Percentiles rank a stretch among this genome's conserved stretches.
Conservation (phyloP, 129 eudicot species). For the Flaveria linearis region DNA sequence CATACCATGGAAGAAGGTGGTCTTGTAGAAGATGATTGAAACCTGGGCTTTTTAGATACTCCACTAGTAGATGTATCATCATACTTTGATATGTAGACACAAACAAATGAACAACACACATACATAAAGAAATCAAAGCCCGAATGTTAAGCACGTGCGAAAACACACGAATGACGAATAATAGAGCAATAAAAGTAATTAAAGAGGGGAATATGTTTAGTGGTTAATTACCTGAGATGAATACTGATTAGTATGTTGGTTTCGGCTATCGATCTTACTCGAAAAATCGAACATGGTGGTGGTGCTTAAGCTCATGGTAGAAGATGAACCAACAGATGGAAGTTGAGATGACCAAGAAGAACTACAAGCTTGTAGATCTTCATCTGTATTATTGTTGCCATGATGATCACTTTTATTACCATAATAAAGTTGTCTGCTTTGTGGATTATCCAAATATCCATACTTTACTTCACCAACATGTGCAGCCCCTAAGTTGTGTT, state of each 20-base stretch:
- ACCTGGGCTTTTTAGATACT: constrained; percentile 36
- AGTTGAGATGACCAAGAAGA: constrained; percentile 48
- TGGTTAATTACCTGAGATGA: constrained; percentile 47
- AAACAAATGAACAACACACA: background rate
- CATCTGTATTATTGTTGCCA: constrained; percentile 15
- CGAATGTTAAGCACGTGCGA: background rate
- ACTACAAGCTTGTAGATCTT: constrained; percentile 42
- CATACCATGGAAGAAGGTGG: constrained; percentile 33
- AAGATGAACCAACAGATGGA: constrained; percentile 47
- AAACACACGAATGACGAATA: background rate
- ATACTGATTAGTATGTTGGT: constrained; percentile 41
- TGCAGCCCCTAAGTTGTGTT: constrained; percentile 50
- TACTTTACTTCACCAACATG: constrained; percentile 42
- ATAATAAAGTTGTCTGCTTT: constrained; percentile 34
- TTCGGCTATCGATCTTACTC: constrained; percentile 28
- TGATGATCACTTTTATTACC: constrained; percentile 26
- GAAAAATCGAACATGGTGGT: constrained; percentile 51
- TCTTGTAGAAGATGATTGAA: constrained; percentile 34
- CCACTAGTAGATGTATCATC: constrained; percentile 45
- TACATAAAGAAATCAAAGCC: constrained; percentile 19
- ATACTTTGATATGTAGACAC: constrained; percentile 32
- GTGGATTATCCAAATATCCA: constrained; percentile 39
- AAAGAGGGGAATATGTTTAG: background rate
- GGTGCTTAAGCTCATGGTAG: constrained; percentile 38
- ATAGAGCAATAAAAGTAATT: background rate